Percentiles rank a stretch among this genome's conserved stretches.
phyloP scores from a whole-genome alignment of 768 basidiomycete species.

The Phanerochaete sordida region DNA sequence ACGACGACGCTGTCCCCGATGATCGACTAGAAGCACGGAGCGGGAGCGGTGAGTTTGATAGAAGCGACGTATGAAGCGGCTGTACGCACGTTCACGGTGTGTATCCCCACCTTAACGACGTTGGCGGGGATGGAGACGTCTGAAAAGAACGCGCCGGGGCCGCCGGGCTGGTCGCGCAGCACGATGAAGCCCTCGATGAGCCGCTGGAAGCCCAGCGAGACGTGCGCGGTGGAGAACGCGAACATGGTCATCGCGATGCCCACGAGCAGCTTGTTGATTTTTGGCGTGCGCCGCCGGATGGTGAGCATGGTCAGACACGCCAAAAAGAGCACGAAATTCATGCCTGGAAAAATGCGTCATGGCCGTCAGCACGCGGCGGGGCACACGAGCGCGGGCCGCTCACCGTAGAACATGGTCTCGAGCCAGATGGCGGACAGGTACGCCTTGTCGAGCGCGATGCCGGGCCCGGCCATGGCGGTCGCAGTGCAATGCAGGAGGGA shows the following conservation, averaged over 20 bases:
- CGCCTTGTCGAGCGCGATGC: constrained; percentile 31
- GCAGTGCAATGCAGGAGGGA: background rate
- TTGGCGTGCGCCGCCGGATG: constrained; percentile 20
- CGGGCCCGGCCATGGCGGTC: constrained; percentile 15
- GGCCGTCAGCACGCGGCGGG: constrained; percentile 1
- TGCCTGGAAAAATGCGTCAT: constrained; percentile 20
- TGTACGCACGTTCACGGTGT: constrained; percentile 26
- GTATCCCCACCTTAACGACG: constrained; percentile 33
- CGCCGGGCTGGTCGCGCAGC: constrained; percentile 25
- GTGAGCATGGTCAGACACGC: constrained; percentile 25
- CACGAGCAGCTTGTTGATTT: constrained; percentile 22
- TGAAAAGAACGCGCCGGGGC: constrained; percentile 29
- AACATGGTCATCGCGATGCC: constrained; percentile 28
- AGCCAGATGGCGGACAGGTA: constrained; percentile 34
- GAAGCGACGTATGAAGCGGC: background rate
- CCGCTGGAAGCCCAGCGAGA: constrained; percentile 32
- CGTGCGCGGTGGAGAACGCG: constrained; percentile 31
- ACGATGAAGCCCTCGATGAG: constrained; percentile 33
- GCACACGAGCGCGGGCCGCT: background rate
- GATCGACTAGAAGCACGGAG: constrained; percentile 20
- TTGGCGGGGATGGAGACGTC: constrained; percentile 33
- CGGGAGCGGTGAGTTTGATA: background rate
- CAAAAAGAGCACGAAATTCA: constrained; percentile 29
- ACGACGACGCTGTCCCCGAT: constrained; percentile 32
- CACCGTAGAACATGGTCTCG: constrained; percentile 31